phyloP scores from a whole-genome alignment of 1,284 basidiomycete genomes.

The Ustilago xerochloae region DNA sequence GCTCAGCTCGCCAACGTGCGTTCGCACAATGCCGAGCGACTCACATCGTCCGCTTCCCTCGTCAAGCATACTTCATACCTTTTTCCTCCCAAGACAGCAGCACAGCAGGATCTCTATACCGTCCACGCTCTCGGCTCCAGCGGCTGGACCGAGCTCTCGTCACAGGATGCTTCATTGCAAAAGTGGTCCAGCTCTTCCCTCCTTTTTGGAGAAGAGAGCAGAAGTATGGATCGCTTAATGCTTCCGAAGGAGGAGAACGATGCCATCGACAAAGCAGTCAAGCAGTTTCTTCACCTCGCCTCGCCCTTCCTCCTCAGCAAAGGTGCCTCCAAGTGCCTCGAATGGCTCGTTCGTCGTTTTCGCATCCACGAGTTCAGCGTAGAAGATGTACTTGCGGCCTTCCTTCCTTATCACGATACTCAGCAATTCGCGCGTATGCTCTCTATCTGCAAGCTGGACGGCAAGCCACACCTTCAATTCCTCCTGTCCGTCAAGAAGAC shows the following conservation, averaged over 20 bases:
- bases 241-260: constrained; percentile 76
- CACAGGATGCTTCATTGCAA: constrained; percentile 44
- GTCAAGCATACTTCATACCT: constrained; percentile 80
- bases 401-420: constrained; percentile 94
- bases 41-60: constrained; percentile 75
- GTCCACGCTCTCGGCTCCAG: constrained; percentile 84
- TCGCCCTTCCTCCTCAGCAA: constrained; percentile 84
- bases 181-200: constrained; percentile 72
- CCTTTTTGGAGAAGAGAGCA: constrained; percentile 86
- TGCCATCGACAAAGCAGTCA: constrained; percentile 75
- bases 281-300: constrained; percentile 77
- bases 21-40: constrained; percentile 81
- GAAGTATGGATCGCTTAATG: constrained; percentile 83
- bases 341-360: constrained; percentile 95
- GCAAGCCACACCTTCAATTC: constrained; percentile 54
- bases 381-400: constrained; percentile 80
- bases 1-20: constrained; percentile 82
- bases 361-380: constrained; percentile 96
- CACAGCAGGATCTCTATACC: constrained; percentile 75
- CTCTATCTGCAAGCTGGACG: constrained; percentile 76
- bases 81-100: constrained; percentile 72
- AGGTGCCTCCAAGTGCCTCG: constrained; percentile 86
- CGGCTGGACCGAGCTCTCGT: constrained; percentile 77
- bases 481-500: constrained; percentile 57
- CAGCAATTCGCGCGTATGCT: constrained; percentile 94